phyloP scores from a whole-genome alignment of 768 basidiomycete species.

The Kwoniella dejecticola region DNA sequence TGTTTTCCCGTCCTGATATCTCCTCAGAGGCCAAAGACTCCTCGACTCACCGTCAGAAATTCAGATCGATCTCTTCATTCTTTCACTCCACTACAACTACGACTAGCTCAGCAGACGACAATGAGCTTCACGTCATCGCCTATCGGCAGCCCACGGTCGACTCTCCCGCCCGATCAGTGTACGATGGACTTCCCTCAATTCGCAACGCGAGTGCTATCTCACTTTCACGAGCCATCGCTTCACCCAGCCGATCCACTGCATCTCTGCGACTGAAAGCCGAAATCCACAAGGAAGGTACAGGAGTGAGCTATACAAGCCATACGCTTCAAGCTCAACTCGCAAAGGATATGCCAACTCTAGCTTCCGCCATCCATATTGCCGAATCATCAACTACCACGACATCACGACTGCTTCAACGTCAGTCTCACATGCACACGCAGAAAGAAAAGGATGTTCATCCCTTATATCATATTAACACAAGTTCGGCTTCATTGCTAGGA shows the following conservation, averaged over 20 bases:
- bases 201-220: constrained; percentile 7
- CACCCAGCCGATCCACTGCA: not conserved
- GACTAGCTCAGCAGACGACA: not conserved
- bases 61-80: constrained; percentile 17
- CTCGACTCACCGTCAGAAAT: constrained; percentile 1
- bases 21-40: not conserved
- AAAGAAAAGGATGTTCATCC: not conserved
- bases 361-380: constrained; percentile 30
- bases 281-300: not conserved
- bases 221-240: not conserved
- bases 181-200: not conserved
- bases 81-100: constrained; percentile 6
- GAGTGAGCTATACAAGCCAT: constrained; percentile 1
- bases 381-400: not conserved
- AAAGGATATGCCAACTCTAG: constrained; percentile 26
- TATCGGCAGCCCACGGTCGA: constrained; percentile 11
- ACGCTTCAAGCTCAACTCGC: constrained; percentile 13
- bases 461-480: constrained; percentile 3
- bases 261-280: not conserved
- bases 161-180: not conserved
- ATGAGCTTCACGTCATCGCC: constrained; percentile 8
- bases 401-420: not conserved
- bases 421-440: not conserved
- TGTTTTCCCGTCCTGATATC: constrained; percentile 6
- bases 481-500: constrained; percentile 4